Evolutionary conservation across 495 filamentous ascomycete genomes (phyloP), one percentile per base, ranked within the genome.

Genomic region (Talaromyces trachyspermus): DNA sequence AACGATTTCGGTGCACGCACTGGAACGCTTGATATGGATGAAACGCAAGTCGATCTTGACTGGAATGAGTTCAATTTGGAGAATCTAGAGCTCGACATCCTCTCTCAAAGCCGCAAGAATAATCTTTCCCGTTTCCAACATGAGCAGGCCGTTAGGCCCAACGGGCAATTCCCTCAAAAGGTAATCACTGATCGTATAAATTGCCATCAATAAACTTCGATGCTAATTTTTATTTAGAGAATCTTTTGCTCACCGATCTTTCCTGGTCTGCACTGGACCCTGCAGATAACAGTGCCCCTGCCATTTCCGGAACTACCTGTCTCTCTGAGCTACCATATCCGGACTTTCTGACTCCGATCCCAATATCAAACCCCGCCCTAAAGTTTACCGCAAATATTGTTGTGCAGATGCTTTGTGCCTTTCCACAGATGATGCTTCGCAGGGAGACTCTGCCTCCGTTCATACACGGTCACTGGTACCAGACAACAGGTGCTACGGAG

Each of bases 371-470:
- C 11, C 40, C 51, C 11, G 14, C 30, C 2, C 22, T 20, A 7
- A 15, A 29, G 5, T 43, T 33, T 22, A 32, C 30, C 2, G 51
- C 47, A 24, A 24, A 5, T n/a, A 26, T n/a, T 18, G 23, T 54
- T n/a, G 3, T 43, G 12, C 41, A 55, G 20, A 48, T 42, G 23
- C 17, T 57, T 7, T 33, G 48, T 26, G 39, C 53, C 9, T 57
- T 20, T 27, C 54, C 54, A 5, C n/a, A 18, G n/a, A 57, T 57
- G 53, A 57, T 57, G 54, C 37, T 54, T 18, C 53, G 54, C 14
- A 43, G 42, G 18, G 47, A 57, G 45, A 55, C 52, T 1, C 47
- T 57, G 18, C 54, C 54, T 12, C 43, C 52, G 17, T 57, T 57
- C 14, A 51, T 57, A 25, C 54, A 57, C 24, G 42, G 41, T 3